Evolutionary conservation across 495 filamentous ascomycete species (phyloP).

Genomic region (Penicillium ucsense): DNA sequence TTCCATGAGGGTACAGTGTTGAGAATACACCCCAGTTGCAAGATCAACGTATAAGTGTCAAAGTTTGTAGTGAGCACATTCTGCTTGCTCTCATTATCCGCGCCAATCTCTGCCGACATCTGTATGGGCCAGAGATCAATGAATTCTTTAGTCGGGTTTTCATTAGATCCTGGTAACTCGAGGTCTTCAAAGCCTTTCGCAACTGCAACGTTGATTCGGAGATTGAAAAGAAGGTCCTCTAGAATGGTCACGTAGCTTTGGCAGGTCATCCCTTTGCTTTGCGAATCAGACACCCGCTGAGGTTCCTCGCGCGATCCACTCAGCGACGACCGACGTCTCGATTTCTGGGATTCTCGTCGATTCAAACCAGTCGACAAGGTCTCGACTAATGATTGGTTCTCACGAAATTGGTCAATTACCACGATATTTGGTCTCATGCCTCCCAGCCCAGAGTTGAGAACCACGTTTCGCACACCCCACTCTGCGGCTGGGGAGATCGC

Average conservation of each 20-base stretch:
- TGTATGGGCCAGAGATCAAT: constrained; percentile 88
- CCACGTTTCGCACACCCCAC: constrained; percentile 77
- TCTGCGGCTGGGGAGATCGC: constrained; percentile 71
- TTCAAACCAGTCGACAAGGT: constrained; percentile 17
- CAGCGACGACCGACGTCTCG: constrained; percentile 15
- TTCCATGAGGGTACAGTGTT: constrained; percentile 80
- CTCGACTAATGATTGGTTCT: constrained; percentile 44
- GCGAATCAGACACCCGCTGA: constrained; percentile 37
- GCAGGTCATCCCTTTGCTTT: constrained; percentile 52
- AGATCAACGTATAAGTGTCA: constrained; percentile 81
- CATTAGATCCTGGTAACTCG: constrained; percentile 53
- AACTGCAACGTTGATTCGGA: constrained; percentile 78
- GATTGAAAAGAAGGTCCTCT: constrained; percentile 67
- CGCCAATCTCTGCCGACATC: constrained; percentile 68
- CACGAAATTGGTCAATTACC: constrained; percentile 61
- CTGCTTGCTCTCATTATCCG: constrained; percentile 45
- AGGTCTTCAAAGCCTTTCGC: constrained; percentile 74
- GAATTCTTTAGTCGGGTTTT: constrained; percentile 56
- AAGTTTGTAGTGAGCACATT: constrained; percentile 83
- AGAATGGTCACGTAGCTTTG: constrained; percentile 72
- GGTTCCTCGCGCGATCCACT: constrained; percentile 4
- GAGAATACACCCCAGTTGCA: constrained; percentile 78
- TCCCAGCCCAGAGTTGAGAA: constrained; percentile 73
- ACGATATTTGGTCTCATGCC: constrained; percentile 89
- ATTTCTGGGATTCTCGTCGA: constrained; percentile 17